phyloP scores from a whole-genome alignment of 352 stramenopile genomes.

The Globisporangium heterothallicum region DNA sequence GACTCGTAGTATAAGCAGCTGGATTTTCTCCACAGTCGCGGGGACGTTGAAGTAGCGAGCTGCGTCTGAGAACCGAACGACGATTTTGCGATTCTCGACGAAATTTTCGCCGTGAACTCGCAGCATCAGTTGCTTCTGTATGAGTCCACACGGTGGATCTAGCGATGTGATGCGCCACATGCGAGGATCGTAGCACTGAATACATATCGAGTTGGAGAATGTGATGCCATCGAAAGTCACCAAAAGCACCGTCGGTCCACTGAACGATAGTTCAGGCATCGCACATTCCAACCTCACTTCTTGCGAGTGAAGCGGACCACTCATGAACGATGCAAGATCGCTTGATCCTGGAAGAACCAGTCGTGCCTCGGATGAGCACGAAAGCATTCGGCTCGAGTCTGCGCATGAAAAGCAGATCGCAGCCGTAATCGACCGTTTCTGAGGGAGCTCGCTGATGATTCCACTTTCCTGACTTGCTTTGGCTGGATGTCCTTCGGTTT shows the following conservation, averaged over 20 bases:
- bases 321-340: constrained; percentile 14
- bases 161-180: constrained; percentile 38
- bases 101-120: constrained; percentile 54
- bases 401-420: constrained; percentile 40
- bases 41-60: constrained; percentile 28
- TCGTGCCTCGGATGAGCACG: constrained; percentile 21
- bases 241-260: constrained; percentile 36
- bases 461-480: background rate
- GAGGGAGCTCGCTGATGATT: background rate
- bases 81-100: constrained; percentile 62
- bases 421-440: constrained; percentile 11
- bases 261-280: constrained; percentile 55
- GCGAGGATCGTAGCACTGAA: constrained; percentile 69
- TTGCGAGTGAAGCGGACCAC: background rate
- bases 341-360: constrained; percentile 28
- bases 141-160: constrained; percentile 41
- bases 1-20: constrained; percentile 47
- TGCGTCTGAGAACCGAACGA: constrained; percentile 47
- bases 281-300: constrained; percentile 44
- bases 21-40: constrained; percentile 35
- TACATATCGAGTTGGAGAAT: constrained; percentile 60
- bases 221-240: constrained; percentile 38
- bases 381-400: constrained; percentile 37
- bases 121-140: constrained; percentile 22
- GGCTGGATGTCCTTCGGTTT: too few species aligned